phyloP scores from a whole-genome alignment of 164 flowering plant species.

The Warburgia ugandensis region DNA sequence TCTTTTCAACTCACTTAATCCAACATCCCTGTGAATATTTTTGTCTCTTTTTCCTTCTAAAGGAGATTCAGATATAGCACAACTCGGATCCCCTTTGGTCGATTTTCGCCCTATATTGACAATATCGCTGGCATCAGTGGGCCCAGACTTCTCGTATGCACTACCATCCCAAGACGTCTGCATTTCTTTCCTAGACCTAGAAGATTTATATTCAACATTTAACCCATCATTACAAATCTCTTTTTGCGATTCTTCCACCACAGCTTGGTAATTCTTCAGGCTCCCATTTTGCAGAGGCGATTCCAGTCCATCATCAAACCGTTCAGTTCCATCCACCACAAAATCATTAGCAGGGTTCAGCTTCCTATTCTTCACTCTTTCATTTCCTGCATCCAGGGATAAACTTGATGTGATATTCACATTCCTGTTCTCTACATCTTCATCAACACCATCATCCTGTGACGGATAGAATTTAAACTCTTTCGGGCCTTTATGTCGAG shows the following conservation, averaged over 20 bases:
- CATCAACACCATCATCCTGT: neutral
- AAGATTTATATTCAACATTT: constrained; percentile 3
- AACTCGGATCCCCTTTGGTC: constrained; percentile 3
- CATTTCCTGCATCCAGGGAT: constrained; percentile 1
- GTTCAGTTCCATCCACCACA: constrained; percentile 3
- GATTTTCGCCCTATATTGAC: constrained; percentile 12
- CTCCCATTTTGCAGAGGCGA: neutral
- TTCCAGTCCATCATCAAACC: no score
- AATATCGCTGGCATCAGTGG: neutral
- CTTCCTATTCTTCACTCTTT: no score
- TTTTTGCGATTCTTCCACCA: neutral
- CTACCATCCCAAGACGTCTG: neutral
- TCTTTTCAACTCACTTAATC: constrained; percentile 10
- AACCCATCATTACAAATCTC: constrained; percentile 2
- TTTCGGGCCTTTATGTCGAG: constrained; percentile 4
- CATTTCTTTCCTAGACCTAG: constrained; percentile 3
- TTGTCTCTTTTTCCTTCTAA: constrained; percentile 14
- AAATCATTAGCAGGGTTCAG: constrained; percentile 4
- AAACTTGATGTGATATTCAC: constrained; percentile 1
- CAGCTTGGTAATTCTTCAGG: neutral
- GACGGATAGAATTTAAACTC: constrained; percentile 1
- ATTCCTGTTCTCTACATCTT: neutral
- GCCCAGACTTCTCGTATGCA: constrained; percentile 1
- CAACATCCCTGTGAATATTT: constrained; percentile 6
- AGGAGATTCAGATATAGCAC: constrained; percentile 14